Evolutionary conservation across 2,329 filamentous ascomycete genomes (phyloP).

Genomic region (Phialophora macrospora): DNA sequence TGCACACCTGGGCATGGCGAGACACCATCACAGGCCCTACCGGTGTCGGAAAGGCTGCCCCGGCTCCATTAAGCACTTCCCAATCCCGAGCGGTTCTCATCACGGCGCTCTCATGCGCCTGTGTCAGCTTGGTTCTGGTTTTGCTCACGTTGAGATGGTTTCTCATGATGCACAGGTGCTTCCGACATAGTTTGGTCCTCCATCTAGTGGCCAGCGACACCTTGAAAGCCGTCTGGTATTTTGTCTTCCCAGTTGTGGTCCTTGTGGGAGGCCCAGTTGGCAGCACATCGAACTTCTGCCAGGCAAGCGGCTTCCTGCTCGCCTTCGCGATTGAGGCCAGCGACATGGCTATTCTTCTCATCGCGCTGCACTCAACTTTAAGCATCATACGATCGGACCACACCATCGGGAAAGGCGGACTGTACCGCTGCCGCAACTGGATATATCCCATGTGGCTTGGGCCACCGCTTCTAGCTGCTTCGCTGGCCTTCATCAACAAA

Average conservation of each 20-base stretch:
- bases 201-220: slow-evolving; percentile 74
- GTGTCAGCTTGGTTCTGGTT: slow-evolving; percentile 62
- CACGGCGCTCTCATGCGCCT: slow-evolving; percentile 52
- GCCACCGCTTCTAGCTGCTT: slow-evolving; percentile 65
- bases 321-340: slow-evolving; percentile 67
- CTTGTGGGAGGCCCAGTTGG: slow-evolving; percentile 58
- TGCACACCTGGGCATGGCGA: slow-evolving; percentile 6
- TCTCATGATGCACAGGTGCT: slow-evolving; percentile 71
- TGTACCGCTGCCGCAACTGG: slow-evolving; percentile 68
- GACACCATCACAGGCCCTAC: neutral
- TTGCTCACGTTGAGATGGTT: slow-evolving; percentile 72
- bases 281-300: slow-evolving; percentile 64
- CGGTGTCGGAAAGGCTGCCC: neutral
- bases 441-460: slow-evolving; percentile 64
- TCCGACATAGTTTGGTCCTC: slow-evolving; percentile 77
- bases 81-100: slow-evolving; percentile 46
- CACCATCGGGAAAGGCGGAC: slow-evolving; percentile 60
- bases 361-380: slow-evolving; percentile 73
- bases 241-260: slow-evolving; percentile 67
- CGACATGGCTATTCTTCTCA: slow-evolving; percentile 73
- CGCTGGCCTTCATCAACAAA: slow-evolving; percentile 65
- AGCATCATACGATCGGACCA: slow-evolving; percentile 68
- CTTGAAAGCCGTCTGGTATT: slow-evolving; percentile 70
- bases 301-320: slow-evolving; percentile 71
- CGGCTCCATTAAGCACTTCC: slow-evolving; percentile 16